Percentiles rank a stretch among this genome's conserved stretches.
These are phyloP conservation scores for Triticum turgidum DNA, from an alignment of 176 grass and related monocot genomes.

Conservation along the genomic window DNA sequence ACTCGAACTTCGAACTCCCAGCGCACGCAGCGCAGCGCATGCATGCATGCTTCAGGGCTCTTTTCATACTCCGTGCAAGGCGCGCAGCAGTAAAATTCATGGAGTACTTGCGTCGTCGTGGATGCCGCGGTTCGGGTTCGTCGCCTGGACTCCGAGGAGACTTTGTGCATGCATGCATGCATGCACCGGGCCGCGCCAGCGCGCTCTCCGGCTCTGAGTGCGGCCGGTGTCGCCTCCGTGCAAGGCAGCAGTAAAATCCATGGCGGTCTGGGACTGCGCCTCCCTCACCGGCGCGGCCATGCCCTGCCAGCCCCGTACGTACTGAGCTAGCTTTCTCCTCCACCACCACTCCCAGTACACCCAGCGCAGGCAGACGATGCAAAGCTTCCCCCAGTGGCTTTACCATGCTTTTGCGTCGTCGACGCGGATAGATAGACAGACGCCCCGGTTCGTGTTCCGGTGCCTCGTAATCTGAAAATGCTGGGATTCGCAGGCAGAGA, in stretches of 20 bases:
- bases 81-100: no score
- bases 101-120: background rate
- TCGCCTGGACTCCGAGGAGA: background rate
- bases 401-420: background rate
- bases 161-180: background rate
- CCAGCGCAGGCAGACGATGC: background rate
- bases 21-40: background rate
- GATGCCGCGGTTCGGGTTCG: no score
- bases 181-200: background rate
- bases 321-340: background rate
- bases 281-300: background rate
- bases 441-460: background rate
- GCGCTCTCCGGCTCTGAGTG: background rate
- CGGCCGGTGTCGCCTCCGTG: background rate
- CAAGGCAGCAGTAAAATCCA: background rate
- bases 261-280: no score
- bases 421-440: background rate
- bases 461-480: conserved; percentile 1
- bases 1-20: background rate
- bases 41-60: background rate
- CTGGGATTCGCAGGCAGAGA: background rate
- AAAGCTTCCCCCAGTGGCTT: background rate
- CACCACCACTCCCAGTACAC: background rate
- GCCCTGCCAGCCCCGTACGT: background rate
- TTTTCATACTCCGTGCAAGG: no score